Percentiles rank a stretch among this genome's conserved stretches.
These are phyloP conservation scores for Mucor mucedo DNA, from an alignment of 371 early-diverging fungal genomes.

Conservation along the genomic window DNA sequence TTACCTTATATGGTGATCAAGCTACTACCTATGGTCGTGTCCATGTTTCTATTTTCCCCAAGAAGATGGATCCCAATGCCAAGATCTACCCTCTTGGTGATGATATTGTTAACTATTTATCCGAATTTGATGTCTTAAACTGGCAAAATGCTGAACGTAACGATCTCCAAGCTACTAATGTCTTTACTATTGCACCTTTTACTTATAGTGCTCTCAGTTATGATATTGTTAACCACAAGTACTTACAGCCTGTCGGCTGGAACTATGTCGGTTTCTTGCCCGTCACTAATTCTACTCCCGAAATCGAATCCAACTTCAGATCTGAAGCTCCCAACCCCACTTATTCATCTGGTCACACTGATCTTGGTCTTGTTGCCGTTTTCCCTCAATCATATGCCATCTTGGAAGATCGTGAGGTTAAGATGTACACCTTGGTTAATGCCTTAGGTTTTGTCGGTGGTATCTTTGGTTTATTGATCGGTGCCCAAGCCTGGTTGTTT, in stretches of 20 bases:
- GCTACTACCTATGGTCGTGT: slow-evolving; percentile 36
- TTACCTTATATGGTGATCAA: slow-evolving; percentile 47
- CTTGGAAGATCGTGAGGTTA: slow-evolving; percentile 44
- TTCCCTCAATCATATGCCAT: slow-evolving; percentile 33
- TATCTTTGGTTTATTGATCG: slow-evolving; percentile 53
- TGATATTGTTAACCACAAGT: slow-evolving; percentile 45
- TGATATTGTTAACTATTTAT: slow-evolving; percentile 27
- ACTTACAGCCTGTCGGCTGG: slow-evolving; percentile 50
- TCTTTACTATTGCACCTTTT: slow-evolving; percentile 43
- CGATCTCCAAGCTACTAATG: slow-evolving; percentile 45
- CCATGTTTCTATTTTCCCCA: slow-evolving; percentile 51
- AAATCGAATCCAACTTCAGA: slow-evolving; percentile 45
- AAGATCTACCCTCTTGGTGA: slow-evolving; percentile 37
- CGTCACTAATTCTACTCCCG: slow-evolving; percentile 47
- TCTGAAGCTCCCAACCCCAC: slow-evolving; percentile 48
- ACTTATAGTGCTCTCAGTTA: slow-evolving; percentile 49
- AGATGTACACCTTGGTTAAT: slow-evolving; percentile 53
- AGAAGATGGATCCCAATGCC: slow-evolving; percentile 52
- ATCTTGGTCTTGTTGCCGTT: slow-evolving; percentile 40
- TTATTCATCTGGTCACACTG: slow-evolving; percentile 35
- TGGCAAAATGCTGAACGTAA: slow-evolving; percentile 51
- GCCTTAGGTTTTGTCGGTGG: slow-evolving; percentile 58
- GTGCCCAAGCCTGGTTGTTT: slow-evolving; percentile 54
- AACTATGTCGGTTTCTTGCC: slow-evolving; percentile 57
- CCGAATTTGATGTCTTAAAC: slow-evolving; percentile 30